Percentiles rank a stretch among this genome's conserved stretches.
Evolutionary conservation across 495 filamentous ascomycete species (phyloP).

Genomic region (Pseudoneurospora amorphoporcata): DNA sequence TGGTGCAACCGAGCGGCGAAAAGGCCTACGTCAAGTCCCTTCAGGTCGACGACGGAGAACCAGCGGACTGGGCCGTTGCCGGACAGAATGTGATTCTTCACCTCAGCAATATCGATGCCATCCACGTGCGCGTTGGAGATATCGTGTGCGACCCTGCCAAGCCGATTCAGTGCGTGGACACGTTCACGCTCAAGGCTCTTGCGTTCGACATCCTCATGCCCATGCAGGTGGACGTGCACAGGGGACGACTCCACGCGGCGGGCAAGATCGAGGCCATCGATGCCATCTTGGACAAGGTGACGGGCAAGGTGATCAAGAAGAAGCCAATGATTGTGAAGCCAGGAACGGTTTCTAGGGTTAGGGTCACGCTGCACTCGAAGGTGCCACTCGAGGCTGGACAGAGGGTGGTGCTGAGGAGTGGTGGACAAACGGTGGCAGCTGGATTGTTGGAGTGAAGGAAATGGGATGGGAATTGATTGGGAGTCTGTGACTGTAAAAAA

Average conservation of each 20-base stretch:
- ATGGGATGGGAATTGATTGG: background rate
- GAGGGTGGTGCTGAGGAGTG: constrained; percentile 68
- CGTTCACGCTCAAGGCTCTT: constrained; percentile 70
- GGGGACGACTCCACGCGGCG: constrained; percentile 69
- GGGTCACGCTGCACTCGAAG: constrained; percentile 62
- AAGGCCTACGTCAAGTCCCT: constrained; percentile 68
- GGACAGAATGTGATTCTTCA: constrained; percentile 82
- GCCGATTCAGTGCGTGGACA: constrained; percentile 56
- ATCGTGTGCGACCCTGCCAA: constrained; percentile 62
- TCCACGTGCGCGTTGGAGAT: constrained; percentile 73
- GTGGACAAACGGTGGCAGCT: constrained; percentile 76
- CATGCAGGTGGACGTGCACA: constrained; percentile 78
- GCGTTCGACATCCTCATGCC: constrained; percentile 85
- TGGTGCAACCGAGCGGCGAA: constrained; percentile 71
- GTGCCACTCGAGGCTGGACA: constrained; percentile 71
- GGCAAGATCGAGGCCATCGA: constrained; percentile 62
- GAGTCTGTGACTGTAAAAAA: background rate
- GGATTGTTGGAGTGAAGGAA: constrained; percentile 59
- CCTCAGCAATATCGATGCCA: constrained; percentile 73
- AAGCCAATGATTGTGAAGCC: constrained; percentile 73
- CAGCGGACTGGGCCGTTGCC: constrained; percentile 85
- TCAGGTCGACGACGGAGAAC: constrained; percentile 54
- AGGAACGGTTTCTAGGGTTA: constrained; percentile 51
- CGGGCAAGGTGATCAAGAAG: constrained; percentile 62
- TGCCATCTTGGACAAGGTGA: constrained; percentile 64